Percentiles rank a stretch among this genome's conserved stretches.
Evolutionary conservation across 1,284 basidiomycete species (phyloP).

Genomic region (Fomitopsis betulina): DNA sequence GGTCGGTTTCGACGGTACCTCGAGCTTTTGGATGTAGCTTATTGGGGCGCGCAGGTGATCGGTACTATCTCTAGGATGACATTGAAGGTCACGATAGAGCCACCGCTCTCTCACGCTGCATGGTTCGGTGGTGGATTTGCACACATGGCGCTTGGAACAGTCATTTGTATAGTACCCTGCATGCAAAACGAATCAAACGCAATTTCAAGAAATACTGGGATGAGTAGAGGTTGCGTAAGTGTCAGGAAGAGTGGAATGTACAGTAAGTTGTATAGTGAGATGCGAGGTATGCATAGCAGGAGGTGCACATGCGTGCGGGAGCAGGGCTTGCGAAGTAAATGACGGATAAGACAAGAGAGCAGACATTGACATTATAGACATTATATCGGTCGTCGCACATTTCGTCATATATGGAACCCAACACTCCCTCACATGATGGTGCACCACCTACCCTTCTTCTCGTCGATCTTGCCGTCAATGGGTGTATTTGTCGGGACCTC

Average conservation of each 20-base stretch:
- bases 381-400: constrained; percentile 8
- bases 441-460: constrained; percentile 26
- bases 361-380: not conserved
- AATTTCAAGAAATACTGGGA: too few species aligned
- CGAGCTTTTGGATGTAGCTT: constrained; percentile 28
- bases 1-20: constrained; percentile 37
- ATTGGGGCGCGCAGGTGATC: constrained; percentile 42
- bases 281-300: not conserved
- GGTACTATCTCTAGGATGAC: constrained; percentile 37
- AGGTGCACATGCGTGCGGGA: not conserved
- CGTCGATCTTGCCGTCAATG: constrained; percentile 20
- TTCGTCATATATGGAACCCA: constrained; percentile 13
- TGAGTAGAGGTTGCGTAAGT: too few species aligned
- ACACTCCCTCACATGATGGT: constrained; percentile 23
- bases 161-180: too few species aligned
- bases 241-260: too few species aligned
- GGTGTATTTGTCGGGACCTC: constrained; percentile 23
- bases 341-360: constrained; percentile 13
- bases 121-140: too few species aligned
- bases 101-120: too few species aligned
- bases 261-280: not conserved
- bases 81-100: too few species aligned
- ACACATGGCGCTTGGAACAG: too few species aligned
- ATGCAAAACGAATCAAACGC: too few species aligned
- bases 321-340: constrained; percentile 21